A percentile compares a stretch with the other conserved stretches of the same genome.
Evolutionary conservation across 257 asterid genomes (phyloP).

Genomic region (Ocimum tenuiflorum): DNA sequence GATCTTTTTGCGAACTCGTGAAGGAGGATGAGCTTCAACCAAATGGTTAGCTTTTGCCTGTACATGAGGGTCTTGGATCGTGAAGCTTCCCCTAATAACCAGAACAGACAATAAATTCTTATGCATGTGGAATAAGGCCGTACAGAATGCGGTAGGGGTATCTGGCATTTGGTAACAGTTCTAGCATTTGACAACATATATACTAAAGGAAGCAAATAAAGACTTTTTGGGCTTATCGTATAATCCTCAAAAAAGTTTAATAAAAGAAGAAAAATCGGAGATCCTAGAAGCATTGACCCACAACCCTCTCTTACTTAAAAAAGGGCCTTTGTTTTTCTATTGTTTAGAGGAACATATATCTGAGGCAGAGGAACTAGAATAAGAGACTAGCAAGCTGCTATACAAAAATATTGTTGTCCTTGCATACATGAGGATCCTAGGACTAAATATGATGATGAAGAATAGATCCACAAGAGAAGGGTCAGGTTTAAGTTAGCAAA

Average conservation of each 20-base stretch:
- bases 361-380: background rate
- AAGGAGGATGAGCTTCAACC: slow-evolving; percentile 54
- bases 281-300: background rate
- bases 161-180: background rate
- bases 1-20: slow-evolving; percentile 35
- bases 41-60: slow-evolving; percentile 20
- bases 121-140: slow-evolving; percentile 1
- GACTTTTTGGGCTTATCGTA: background rate
- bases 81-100: slow-evolving; percentile 55
- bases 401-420: too few species aligned
- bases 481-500: too few species aligned
- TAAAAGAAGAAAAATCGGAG: background rate
- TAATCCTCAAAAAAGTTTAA: background rate
- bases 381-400: too few species aligned
- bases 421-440: too few species aligned
- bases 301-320: background rate
- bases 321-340: background rate
- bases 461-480: too few species aligned
- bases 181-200: background rate
- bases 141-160: background rate
- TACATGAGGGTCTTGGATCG: slow-evolving; percentile 15
- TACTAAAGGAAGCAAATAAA: background rate
- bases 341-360: background rate
- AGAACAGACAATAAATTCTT: background rate
- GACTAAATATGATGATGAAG: too few species aligned